Base-by-base conservation (phyloP, 2,329 filamentous ascomycete species). In the Calonectria crousiana region DNA sequence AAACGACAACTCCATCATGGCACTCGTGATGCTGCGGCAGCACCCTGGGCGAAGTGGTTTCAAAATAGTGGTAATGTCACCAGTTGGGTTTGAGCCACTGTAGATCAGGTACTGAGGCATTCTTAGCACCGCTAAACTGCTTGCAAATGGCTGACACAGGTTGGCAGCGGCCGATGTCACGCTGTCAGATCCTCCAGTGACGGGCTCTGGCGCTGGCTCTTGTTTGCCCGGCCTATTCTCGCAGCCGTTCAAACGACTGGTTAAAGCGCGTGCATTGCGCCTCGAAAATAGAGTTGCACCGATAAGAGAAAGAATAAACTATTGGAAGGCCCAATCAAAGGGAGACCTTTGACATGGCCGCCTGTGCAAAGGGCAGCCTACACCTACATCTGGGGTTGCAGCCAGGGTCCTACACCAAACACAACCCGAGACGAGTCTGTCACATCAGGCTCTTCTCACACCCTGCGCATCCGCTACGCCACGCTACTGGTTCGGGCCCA, bases 381-480 rank as follows among this genome's bases (percentile, higher is more conserved):
- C n/a, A n/a, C n/a, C n/a, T n/a, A n/a, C 18, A 44, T 44, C 18
- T 44, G 32, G 68, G 72, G 72, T 68, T 66, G 62, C 71, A 47
- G 34, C 66, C 30, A 74, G 74, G 76, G 77, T 69, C 76, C 76
- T 75, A 79, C 76, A 74, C 79, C 81, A 78, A 84, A 82, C 81
- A 74, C 77, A 67, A 83, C 75, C 73, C 83, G 83, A 83, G 83
- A 85, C 84, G 79, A 71, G 69, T 79, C 81, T 83, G 84, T 84
- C 80, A 83, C 84, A 84, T 76, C 76, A 71, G 44, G 73, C 72
- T 75, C 75, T 75, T 76, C 76, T 75, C 72, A 72, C 71, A 67
- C 72, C 70, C 71, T 66, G 60, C 76, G 30, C 32, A 44, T 26
- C 77, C 78, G 76, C 76, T 73, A 38, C 56, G 38, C 65, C 72